phyloP scores from a whole-genome alignment of 2,329 filamentous ascomycete genomes.

The Hypoxylon sp. region DNA sequence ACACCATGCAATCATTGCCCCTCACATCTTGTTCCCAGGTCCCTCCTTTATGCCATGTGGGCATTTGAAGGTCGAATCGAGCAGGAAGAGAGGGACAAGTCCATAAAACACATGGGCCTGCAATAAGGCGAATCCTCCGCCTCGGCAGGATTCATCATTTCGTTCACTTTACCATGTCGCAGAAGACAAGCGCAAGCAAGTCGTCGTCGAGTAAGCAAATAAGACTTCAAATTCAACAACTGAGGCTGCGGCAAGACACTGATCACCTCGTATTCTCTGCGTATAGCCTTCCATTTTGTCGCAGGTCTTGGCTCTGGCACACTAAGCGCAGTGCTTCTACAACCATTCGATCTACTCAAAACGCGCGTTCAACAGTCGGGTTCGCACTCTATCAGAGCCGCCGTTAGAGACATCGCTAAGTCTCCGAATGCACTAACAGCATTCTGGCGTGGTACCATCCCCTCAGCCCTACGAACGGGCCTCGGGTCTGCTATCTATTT shows the following conservation, averaged over 20 bases:
- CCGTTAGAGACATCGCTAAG: constrained; percentile 77
- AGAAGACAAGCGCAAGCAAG: constrained; percentile 40
- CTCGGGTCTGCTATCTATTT: constrained; percentile 96
- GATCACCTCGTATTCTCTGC: constrained; percentile 5
- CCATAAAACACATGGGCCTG: constrained; percentile 39
- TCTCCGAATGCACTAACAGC: constrained; percentile 75
- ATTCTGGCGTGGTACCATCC: constrained; percentile 93
- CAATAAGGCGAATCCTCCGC: constrained; percentile 39
- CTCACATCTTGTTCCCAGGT: neutral
- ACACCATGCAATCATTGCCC: neutral
- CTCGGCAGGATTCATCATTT: constrained; percentile 36
- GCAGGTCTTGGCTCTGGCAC: constrained; percentile 91
- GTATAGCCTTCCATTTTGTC: constrained; percentile 83
- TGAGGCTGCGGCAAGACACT: constrained; percentile 6
- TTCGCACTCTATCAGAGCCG: constrained; percentile 75
- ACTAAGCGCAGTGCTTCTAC: constrained; percentile 88
- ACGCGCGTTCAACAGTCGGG: constrained; percentile 93
- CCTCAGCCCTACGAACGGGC: constrained; percentile 93
- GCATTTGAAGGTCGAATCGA: constrained; percentile 20
- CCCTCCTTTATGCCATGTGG: constrained; percentile 11
- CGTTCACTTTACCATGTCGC: constrained; percentile 45
- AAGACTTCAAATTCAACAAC: constrained; percentile 1
- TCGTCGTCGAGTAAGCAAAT: constrained; percentile 50
- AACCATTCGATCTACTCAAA: constrained; percentile 96
- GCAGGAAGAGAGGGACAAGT: constrained; percentile 26